phyloP scores from a whole-genome alignment of 1,284 basidiomycete species.

The Mrakiaceae sp. region DNA sequence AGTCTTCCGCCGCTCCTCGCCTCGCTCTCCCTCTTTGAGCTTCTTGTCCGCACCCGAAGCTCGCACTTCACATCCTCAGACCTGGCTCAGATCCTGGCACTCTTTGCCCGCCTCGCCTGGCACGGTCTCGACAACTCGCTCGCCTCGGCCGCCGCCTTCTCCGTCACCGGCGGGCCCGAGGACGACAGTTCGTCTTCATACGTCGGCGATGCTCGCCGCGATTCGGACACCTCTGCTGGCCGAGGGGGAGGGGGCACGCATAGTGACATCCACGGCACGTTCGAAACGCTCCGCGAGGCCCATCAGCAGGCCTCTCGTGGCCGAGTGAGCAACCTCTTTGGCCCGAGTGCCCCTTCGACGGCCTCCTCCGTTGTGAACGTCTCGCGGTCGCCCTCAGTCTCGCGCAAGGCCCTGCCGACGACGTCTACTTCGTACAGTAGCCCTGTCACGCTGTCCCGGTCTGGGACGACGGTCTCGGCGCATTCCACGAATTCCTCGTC shows the following conservation, averaged over 20 bases:
- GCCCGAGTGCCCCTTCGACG: neutral
- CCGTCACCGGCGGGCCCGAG: no score
- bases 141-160: neutral
- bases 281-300: no score
- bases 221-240: no score
- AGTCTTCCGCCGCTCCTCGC: neutral
- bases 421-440: neutral
- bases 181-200: no score
- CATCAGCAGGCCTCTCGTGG: no score
- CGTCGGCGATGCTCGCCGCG: no score
- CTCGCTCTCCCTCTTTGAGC: neutral
- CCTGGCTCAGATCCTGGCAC: neutral
- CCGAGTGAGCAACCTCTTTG: no score
- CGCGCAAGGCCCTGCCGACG: neutral
- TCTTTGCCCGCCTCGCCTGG: slow-evolving; percentile 9
- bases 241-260: no score
- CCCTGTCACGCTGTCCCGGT: neutral
- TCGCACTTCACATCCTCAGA: slow-evolving; percentile 2
- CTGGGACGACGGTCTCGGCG: no score
- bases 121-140: slow-evolving; percentile 1
- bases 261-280: no score
- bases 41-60: neutral
- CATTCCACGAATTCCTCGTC: no score
- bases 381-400: slow-evolving; percentile 5
- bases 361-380: neutral